These are phyloP conservation scores for Myxozyma kluyveri DNA, from an alignment of 805 yeast genomes.

Conservation along the genomic window DNA sequence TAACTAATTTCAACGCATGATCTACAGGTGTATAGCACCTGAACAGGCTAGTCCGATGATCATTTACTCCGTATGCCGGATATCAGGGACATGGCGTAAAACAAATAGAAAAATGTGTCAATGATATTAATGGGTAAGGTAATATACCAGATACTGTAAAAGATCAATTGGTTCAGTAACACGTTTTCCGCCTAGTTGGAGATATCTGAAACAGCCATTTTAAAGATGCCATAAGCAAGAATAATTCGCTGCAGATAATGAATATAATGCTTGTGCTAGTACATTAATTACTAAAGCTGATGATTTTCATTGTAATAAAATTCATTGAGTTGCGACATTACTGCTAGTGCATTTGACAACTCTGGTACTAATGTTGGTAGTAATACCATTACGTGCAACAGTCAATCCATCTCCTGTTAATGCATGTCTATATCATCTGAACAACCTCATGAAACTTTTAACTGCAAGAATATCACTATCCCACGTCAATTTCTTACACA, in stretches of 20 bases:
- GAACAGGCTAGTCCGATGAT: no score
- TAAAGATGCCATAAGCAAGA: conserved; percentile 60
- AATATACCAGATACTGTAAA: conserved; percentile 75
- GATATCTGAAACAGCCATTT: conserved; percentile 84
- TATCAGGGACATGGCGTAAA: conserved; percentile 59
- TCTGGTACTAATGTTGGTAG: conserved; percentile 52
- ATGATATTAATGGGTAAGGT: conserved; percentile 69
- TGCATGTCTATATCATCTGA: conserved; percentile 89
- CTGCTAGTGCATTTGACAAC: conserved; percentile 55
- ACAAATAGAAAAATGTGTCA: conserved; percentile 82
- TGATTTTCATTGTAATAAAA: conserved; percentile 78
- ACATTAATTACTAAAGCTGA: conserved; percentile 85
- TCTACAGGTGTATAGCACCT: no score
- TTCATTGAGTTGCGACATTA: conserved; percentile 55
- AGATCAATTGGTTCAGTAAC: conserved; percentile 76
- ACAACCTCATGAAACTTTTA: conserved; percentile 68
- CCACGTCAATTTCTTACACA: conserved; percentile 57
- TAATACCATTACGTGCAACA: conserved; percentile 83
- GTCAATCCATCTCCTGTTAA: conserved; percentile 99
- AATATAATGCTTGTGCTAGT: conserved; percentile 82
- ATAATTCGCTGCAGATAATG: conserved; percentile 83
- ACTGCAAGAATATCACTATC: conserved; percentile 90
- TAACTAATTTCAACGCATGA: no score
- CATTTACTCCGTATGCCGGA: no score
- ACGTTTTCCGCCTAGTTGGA: conserved; percentile 78